These are phyloP conservation scores for Botrytis paeoniae DNA, from an alignment of 2,329 filamentous ascomycete species.

Conservation along the genomic window DNA sequence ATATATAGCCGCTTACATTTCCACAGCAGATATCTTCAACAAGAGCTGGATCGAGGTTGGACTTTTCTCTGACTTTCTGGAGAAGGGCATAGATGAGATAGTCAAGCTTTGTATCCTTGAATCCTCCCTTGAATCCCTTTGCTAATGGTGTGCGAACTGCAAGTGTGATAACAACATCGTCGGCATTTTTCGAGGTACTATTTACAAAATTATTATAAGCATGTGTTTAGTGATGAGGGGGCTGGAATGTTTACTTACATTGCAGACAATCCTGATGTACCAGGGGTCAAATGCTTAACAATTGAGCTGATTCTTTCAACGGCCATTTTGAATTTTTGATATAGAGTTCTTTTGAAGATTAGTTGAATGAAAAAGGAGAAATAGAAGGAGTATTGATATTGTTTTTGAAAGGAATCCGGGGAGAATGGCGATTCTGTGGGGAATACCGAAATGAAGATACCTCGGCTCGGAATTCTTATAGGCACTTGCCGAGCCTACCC, in stretches of 20 bases:
- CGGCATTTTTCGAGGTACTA: constrained; percentile 87
- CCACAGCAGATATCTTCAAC: constrained; percentile 90
- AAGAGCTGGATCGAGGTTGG: constrained; percentile 73
- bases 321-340: constrained; percentile 57
- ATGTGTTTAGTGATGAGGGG: constrained; percentile 23
- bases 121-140: constrained; percentile 86
- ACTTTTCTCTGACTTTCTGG: constrained; percentile 69
- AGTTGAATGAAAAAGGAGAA: background rate
- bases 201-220: constrained; percentile 29
- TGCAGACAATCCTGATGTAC: constrained; percentile 65
- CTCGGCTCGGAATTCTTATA: constrained; percentile 2
- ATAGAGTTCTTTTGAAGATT: background rate
- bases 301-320: constrained; percentile 83
- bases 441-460: constrained; percentile 2
- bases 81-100: constrained; percentile 80
- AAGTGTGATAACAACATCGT: constrained; percentile 95
- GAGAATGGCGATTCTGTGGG: background rate
- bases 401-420: constrained; percentile 12
- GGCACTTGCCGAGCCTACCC: background rate
- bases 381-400: constrained; percentile 3
- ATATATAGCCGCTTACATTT: too few species aligned
- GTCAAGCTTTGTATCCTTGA: constrained; percentile 92
- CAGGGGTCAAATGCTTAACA: constrained; percentile 78
- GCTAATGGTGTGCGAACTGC: constrained; percentile 84
- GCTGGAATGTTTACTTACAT: constrained; percentile 61